Percentiles rank a stretch among this genome's conserved stretches.
Evolutionary conservation across 192 early-diverging fungal genomes (phyloP).

Genomic region (Mortierella claussenii): DNA sequence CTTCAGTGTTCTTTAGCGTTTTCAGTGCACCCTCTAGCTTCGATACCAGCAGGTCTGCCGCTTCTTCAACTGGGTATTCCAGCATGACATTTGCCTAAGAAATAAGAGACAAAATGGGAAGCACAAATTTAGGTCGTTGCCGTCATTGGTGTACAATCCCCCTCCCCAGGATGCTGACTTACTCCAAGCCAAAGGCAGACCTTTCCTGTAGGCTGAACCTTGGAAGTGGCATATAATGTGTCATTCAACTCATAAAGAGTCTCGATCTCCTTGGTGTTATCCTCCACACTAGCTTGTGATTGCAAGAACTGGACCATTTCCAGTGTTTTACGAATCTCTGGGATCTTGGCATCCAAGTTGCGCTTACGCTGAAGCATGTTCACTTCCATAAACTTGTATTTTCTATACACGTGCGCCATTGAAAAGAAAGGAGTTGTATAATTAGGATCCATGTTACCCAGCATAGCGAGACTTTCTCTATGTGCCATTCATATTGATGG

Average conservation of each 20-base stretch:
- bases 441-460: too few relatives aligned
- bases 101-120: neutral
- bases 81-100: slow-evolving; percentile 96
- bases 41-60: slow-evolving; percentile 75
- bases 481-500: too few relatives aligned
- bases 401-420: slow-evolving; percentile 76
- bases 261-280: slow-evolving; percentile 73
- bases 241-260: slow-evolving; percentile 95
- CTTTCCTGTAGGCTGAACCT: slow-evolving; percentile 76
- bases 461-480: too few relatives aligned
- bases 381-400: slow-evolving; percentile 98
- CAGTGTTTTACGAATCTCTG: slow-evolving; percentile 95
- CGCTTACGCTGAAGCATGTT: slow-evolving; percentile 87
- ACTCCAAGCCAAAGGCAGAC: slow-evolving; percentile 98
- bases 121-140: neutral
- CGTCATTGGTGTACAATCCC: too few relatives aligned
- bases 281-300: slow-evolving; percentile 54
- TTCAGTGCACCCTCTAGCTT: slow-evolving; percentile 81
- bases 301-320: slow-evolving; percentile 86
- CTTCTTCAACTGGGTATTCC: slow-evolving; percentile 93
- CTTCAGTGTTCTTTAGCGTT: slow-evolving; percentile 78
- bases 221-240: slow-evolving; percentile 90
- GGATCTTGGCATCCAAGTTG: slow-evolving; percentile 91
- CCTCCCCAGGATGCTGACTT: too few relatives aligned
- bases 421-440: too few relatives aligned